These are phyloP conservation scores for Boletellus ananas DNA, from an alignment of 768 basidiomycete genomes.

Conservation along the genomic window DNA sequence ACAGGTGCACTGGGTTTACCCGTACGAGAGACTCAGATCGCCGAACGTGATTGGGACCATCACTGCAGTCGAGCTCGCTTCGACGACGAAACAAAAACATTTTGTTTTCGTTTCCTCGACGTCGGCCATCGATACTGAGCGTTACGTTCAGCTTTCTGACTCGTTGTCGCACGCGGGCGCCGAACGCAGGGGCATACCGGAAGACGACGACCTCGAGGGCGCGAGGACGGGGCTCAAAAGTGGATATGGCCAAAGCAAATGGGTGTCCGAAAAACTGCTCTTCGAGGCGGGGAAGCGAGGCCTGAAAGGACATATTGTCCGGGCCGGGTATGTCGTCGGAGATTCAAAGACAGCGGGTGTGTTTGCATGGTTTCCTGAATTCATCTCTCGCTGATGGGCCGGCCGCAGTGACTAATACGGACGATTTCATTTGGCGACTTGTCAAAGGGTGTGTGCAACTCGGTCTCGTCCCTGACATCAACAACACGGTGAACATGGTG, in stretches of 20 bases:
- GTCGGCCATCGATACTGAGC: slow-evolving; percentile 87
- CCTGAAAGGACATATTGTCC: slow-evolving; percentile 77
- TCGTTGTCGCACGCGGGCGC: slow-evolving; percentile 42
- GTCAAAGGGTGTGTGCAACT: slow-evolving; percentile 98
- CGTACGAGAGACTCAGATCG: slow-evolving; percentile 87
- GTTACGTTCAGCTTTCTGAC: slow-evolving; percentile 87
- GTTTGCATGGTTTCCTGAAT: slow-evolving; percentile 18
- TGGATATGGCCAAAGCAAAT: slow-evolving; percentile 97
- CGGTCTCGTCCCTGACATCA: slow-evolving; percentile 94
- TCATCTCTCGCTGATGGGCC: slow-evolving; percentile 1
- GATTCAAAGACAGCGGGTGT: slow-evolving; percentile 83
- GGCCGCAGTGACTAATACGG: slow-evolving; percentile 87
- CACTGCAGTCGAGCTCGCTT: slow-evolving; percentile 76
- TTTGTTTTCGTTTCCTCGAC: slow-evolving; percentile 94
- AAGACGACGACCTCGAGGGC: slow-evolving; percentile 85
- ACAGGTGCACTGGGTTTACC: slow-evolving; percentile 98
- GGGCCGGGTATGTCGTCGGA: slow-evolving; percentile 96
- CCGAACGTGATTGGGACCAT: slow-evolving; percentile 93
- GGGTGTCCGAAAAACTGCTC: slow-evolving; percentile 95
- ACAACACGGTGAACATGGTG: slow-evolving; percentile 97
- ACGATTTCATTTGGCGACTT: slow-evolving; percentile 97
- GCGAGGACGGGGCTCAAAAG: slow-evolving; percentile 72
- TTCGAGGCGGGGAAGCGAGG: slow-evolving; percentile 90
- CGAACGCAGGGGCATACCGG: slow-evolving; percentile 67
- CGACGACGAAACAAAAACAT: slow-evolving; percentile 66